These are phyloP conservation scores for Luzula sylvatica DNA, from an alignment of 176 grass and related monocot species.

Conservation along the genomic window DNA sequence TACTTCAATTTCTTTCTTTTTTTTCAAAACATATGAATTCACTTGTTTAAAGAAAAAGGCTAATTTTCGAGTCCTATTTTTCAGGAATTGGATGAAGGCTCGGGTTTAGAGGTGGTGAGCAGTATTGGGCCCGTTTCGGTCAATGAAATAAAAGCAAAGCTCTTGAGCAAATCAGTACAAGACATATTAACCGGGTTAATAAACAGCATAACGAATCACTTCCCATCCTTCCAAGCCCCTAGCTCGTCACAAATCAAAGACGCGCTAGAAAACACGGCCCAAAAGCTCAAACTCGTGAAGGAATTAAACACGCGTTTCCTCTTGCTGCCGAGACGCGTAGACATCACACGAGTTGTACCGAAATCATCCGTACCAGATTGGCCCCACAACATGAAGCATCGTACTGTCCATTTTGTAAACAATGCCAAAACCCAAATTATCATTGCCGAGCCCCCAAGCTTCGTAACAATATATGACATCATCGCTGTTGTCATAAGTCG, in stretches of 20 bases:
- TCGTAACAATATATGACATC: conserved; percentile 78
- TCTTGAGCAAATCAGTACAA: conserved; percentile 58
- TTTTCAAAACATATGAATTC: not conserved
- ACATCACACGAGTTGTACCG: conserved; percentile 47
- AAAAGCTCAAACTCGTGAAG: conserved; percentile 62
- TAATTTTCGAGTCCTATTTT: conserved; percentile 12
- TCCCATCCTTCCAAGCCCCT: conserved; percentile 67
- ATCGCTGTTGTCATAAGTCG: conserved; percentile 65
- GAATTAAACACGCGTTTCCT: conserved; percentile 66
- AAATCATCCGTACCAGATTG: conserved; percentile 53
- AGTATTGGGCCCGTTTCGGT: conserved; percentile 61
- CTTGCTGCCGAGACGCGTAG: conserved; percentile 49
- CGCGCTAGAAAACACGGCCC: conserved; percentile 52
- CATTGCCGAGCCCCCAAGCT: conserved; percentile 75
- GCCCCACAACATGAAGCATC: conserved; percentile 56
- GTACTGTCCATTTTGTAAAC: conserved; percentile 55
- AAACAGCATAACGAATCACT: conserved; percentile 56
- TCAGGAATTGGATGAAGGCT: conserved; percentile 71
- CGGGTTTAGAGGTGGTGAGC: conserved; percentile 42
- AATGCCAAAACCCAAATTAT: conserved; percentile 61
- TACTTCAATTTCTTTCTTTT: conserved; percentile 3
- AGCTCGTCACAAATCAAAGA: conserved; percentile 40
- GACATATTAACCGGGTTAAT: conserved; percentile 50
- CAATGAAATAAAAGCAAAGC: conserved; percentile 52
- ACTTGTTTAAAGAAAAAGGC: not conserved